Percentiles rank a stretch among this genome's conserved stretches.
phyloP scores from a whole-genome alignment of 208 protist species.

The Willaertia magna region DNA sequence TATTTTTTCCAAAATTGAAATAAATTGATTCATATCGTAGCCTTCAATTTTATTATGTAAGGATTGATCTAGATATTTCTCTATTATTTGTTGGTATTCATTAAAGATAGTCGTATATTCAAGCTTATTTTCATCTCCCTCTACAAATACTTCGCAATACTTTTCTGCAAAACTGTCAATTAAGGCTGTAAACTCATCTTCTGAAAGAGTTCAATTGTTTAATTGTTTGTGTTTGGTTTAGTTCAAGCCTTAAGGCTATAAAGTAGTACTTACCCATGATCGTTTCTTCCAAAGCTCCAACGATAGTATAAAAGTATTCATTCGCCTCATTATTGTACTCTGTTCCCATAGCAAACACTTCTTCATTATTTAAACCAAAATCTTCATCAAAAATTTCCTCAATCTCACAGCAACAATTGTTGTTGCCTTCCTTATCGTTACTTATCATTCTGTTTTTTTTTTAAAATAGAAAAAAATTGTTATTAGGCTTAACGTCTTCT shows the following conservation, averaged over 20 bases:
- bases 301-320: background rate
- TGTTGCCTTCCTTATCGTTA: no score
- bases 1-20: background rate
- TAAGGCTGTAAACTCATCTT: background rate
- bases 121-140: background rate
- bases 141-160: background rate
- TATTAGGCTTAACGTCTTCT: no score
- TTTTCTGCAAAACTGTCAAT: background rate
- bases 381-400: no score
- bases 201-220: background rate
- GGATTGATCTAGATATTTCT: background rate
- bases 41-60: background rate
- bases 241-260: no score
- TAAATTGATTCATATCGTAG: background rate
- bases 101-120: background rate
- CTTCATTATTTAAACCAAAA: no score
- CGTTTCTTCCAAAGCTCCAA: background rate
- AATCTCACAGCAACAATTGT: no score
- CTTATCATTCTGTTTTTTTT: no score
- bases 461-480: no score
- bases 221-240: background rate
- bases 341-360: no score
- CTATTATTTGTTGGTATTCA: background rate
- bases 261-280: background rate
- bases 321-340: background rate